A percentile compares a stretch with the other conserved stretches of the same genome.
Evolutionary conservation across 2,329 filamentous ascomycete genomes (phyloP).

Genomic region (Bisporella sp.): DNA sequence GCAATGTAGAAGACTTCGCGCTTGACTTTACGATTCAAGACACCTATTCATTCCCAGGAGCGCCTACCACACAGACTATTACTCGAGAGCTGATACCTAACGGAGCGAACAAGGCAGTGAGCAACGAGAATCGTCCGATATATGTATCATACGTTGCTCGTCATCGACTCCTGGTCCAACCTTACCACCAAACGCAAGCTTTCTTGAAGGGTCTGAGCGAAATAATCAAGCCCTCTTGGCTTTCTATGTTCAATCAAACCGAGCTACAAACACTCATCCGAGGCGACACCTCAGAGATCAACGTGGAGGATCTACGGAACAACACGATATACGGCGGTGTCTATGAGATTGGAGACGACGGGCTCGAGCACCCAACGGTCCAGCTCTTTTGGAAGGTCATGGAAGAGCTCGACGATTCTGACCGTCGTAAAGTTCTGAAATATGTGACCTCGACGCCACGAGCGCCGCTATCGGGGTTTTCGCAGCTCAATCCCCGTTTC

Average conservation of each 20-base stretch:
- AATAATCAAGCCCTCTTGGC: conserved; percentile 88
- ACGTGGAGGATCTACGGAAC: conserved; percentile 74
- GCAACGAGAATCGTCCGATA: conserved; percentile 85
- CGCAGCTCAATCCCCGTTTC: conserved; percentile 76
- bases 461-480: conserved; percentile 83
- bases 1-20: conserved; percentile 71
- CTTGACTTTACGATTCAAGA: conserved; percentile 90
- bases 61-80: conserved; percentile 47
- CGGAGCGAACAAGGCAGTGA: conserved; percentile 72
- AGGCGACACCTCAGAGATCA: conserved; percentile 78
- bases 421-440: conserved; percentile 81
- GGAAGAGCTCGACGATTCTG: conserved; percentile 63
- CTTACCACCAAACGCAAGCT: conserved; percentile 71
- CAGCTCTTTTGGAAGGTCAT: conserved; percentile 90
- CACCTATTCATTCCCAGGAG: conserved; percentile 44
- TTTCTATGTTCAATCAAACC: conserved; percentile 97
- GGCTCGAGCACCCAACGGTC: conserved; percentile 77
- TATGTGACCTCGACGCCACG: conserved; percentile 93
- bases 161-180: conserved; percentile 78
- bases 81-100: conserved; percentile 71
- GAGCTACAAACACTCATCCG: conserved; percentile 92
- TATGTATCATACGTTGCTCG: conserved; percentile 90
- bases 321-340: conserved; percentile 86
- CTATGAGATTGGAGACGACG: conserved; percentile 85
- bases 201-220: conserved; percentile 80